Conservation (phyloP, 108 stramenopile genomes). For the Stephanodiscus minutulus region DNA sequence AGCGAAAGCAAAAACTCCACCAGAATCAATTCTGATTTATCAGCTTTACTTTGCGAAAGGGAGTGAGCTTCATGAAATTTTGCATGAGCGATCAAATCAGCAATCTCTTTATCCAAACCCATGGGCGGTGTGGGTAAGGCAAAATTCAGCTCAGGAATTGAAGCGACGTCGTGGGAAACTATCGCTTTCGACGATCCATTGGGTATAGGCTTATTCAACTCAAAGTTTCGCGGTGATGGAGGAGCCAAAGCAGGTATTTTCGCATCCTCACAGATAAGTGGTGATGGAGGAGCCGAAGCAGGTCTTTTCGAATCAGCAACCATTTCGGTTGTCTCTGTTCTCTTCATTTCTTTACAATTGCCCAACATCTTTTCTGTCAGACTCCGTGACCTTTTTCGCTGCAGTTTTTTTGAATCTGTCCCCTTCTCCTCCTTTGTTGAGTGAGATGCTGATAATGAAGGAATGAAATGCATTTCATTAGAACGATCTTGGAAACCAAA, state of each 20-base stretch:
- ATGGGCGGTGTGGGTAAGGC: constrained; percentile 29
- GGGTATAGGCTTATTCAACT: neutral
- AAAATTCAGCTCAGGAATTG: constrained; percentile 18
- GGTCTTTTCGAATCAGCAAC: constrained; percentile 3
- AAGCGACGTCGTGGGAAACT: neutral
- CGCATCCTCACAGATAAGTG: neutral
- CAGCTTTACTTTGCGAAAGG: constrained; percentile 7
- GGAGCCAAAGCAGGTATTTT: constrained; percentile 7
- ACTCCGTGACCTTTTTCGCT: constrained; percentile 26
- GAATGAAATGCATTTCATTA: constrained; percentile 14
- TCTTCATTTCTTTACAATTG: constrained; percentile 1
- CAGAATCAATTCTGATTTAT: constrained; percentile 10
- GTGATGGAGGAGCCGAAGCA: constrained; percentile 21
- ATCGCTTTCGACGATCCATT: constrained; percentile 1
- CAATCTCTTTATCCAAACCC: constrained; percentile 21
- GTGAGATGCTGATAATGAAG: constrained; percentile 9
- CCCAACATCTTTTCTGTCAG: constrained; percentile 7
- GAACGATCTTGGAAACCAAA: constrained; percentile 23
- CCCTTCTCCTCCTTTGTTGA: neutral
- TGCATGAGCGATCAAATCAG: constrained; percentile 27
- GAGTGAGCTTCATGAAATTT: constrained; percentile 36
- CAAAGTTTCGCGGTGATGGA: constrained; percentile 12
- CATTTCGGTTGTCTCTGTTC: constrained; percentile 1
- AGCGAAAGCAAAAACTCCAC: constrained; percentile 52
- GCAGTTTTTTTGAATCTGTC: neutral